Conservation (phyloP, 768 basidiomycete species). For the Daedaleopsis sinensis region DNA sequence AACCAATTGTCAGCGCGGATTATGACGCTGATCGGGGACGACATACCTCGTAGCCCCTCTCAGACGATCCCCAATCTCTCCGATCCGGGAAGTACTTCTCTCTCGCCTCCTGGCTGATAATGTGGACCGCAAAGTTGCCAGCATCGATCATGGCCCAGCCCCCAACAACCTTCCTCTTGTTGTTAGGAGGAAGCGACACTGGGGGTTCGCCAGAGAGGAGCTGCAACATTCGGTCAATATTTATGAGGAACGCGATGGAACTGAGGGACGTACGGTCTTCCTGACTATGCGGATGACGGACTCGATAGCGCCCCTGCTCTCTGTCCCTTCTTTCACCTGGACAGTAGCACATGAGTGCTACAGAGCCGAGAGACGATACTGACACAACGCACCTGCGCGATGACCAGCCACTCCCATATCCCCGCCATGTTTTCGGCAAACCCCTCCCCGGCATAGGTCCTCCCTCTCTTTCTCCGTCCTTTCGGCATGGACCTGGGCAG, state of each 20-base stretch:
- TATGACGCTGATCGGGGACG: not conserved
- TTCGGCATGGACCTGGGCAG: constrained; percentile 59
- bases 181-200: constrained; percentile 62
- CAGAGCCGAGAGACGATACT: no score
- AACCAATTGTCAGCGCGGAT: not conserved
- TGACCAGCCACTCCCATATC: constrained; percentile 78
- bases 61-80: constrained; percentile 19
- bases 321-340: constrained; percentile 85
- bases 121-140: constrained; percentile 78
- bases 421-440: constrained; percentile 49
- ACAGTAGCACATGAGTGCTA: not conserved
- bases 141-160: constrained; percentile 88
- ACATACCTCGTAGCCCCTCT: not conserved
- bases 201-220: constrained; percentile 61
- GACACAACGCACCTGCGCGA: constrained; percentile 60
- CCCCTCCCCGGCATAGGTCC: constrained; percentile 70
- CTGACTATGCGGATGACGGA: constrained; percentile 70
- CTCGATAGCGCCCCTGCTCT: constrained; percentile 77
- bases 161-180: constrained; percentile 59
- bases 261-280: constrained; percentile 58
- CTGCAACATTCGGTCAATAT: constrained; percentile 55
- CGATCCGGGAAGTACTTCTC: constrained; percentile 63
- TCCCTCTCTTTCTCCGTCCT: constrained; percentile 65
- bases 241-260: constrained; percentile 38
- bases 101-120: constrained; percentile 66